phyloP scores from a whole-genome alignment of 2,329 filamentous ascomycete genomes.

The Aspergillus ibericus region DNA sequence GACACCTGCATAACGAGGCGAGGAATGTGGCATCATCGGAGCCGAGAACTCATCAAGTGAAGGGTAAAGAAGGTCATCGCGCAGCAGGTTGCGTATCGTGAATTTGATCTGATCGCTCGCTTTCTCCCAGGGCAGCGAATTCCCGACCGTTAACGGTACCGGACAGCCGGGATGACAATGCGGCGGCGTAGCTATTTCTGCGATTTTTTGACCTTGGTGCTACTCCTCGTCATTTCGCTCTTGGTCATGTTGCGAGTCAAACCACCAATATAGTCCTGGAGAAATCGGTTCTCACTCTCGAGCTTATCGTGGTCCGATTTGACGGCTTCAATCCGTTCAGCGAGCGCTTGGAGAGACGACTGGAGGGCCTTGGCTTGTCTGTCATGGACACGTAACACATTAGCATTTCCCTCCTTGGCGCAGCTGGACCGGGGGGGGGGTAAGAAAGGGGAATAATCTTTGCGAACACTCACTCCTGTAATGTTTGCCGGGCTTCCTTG shows the following conservation, averaged over 20 bases:
- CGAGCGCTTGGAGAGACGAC: constrained; percentile 82
- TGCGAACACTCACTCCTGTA: constrained; percentile 59
- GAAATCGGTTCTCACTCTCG: constrained; percentile 92
- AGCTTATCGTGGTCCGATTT: constrained; percentile 95
- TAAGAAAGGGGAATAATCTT: background rate
- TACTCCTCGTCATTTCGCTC: constrained; percentile 57
- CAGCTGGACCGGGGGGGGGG: background rate
- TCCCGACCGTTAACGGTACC: constrained; percentile 15
- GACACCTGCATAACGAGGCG: background rate
- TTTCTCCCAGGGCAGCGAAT: constrained; percentile 16
- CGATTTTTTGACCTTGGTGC: constrained; percentile 52
- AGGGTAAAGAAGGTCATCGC: constrained; percentile 1
- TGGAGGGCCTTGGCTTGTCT: constrained; percentile 89
- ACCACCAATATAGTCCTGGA: constrained; percentile 97
- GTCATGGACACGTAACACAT: background rate
- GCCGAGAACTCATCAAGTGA: constrained; percentile 2
- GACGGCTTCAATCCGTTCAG: constrained; percentile 91
- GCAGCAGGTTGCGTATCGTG: constrained; percentile 1
- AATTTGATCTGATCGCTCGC: constrained; percentile 15
- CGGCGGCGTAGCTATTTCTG: constrained; percentile 33
- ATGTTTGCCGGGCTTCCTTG: constrained; percentile 69
- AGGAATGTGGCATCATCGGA: background rate
- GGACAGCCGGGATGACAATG: constrained; percentile 3
- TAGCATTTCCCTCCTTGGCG: background rate
- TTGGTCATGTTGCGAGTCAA: constrained; percentile 72